Conservation (phyloP, 768 basidiomycete species). For the Thelephora aurantiotincta region DNA sequence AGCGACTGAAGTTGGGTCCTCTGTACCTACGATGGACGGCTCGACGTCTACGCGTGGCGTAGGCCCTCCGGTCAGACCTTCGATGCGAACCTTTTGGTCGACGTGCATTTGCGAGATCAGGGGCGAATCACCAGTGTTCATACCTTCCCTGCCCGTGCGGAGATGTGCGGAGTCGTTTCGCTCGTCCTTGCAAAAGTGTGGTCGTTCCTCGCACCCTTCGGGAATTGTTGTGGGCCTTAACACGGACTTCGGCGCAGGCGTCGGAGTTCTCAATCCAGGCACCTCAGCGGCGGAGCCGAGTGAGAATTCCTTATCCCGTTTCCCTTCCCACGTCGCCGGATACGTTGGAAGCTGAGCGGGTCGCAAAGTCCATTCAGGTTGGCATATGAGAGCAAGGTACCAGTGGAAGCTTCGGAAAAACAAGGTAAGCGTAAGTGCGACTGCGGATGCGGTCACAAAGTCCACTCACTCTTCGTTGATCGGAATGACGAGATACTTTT, state of each 20-base stretch:
- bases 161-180: no score
- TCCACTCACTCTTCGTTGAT: slow-evolving; percentile 84
- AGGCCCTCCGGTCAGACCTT: no score
- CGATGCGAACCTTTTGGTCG: not conserved
- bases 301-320: slow-evolving; percentile 9
- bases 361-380: slow-evolving; percentile 46
- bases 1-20: not conserved
- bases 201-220: no score
- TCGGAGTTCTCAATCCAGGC: no score
- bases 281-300: not conserved
- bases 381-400: slow-evolving; percentile 91
- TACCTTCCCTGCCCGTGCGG: no score
- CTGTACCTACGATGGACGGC: no score
- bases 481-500: slow-evolving; percentile 88
- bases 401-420: slow-evolving; percentile 65
- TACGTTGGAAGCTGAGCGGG: slow-evolving; percentile 25
- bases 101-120: not conserved
- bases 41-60: no score
- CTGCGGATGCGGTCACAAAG: not conserved
- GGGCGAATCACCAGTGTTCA: not conserved
- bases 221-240: no score
- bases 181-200: no score
- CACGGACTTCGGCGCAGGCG: no score
- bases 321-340: slow-evolving; percentile 14
- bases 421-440: not conserved